Evolutionary conservation across 495 filamentous ascomycete species (phyloP), one percentile per base, ranked within the genome.

Genomic region (Chaetomium tenue): DNA sequence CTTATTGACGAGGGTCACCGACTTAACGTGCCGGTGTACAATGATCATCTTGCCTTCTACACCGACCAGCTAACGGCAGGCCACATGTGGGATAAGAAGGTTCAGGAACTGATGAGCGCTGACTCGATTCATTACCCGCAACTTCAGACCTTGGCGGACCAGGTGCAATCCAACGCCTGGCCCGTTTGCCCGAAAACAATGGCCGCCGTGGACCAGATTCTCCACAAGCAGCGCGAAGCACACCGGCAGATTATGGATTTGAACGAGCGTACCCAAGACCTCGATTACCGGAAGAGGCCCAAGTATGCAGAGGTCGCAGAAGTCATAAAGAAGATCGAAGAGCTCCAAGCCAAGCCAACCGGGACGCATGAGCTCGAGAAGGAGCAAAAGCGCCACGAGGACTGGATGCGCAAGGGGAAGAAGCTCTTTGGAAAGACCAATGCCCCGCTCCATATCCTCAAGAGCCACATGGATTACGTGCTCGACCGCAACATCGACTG

Each of bases 351-450:
- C 70, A 96, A 97, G 70, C 94, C 94, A 0, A 83, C 81, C 30
- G 94, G 94, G 5, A 95, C 93, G 0, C 82, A 95, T 52, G 94
- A 99, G 73, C 82, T 99, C 25, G 94, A 99, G 71, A 91, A 91
- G 68, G 91, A 97, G 72, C 91, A 96, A 74, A 96, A 93, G 72
- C 88, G 91, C 15, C 94, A 99, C 68, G 94, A 98, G 70, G 95
- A 99, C 73, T 99, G 94, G 94, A 99, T 99, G 94, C 82, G 94
- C 48, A 91, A 92, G 68, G 94, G 94, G 33, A 99, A 99, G 78
- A 98, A 98, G 77, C 79, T 99, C 0, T 99, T 99, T 68, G 95
- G 95, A 44, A 99, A 99, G 76, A 93, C 95, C 3, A 99, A 99
- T 74, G 94, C 94, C 4, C 94, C 94, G 13, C 76, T 99, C 33